phyloP scores from a whole-genome alignment of 2,329 filamentous ascomycete genomes.

The Claviceps digitariae region DNA sequence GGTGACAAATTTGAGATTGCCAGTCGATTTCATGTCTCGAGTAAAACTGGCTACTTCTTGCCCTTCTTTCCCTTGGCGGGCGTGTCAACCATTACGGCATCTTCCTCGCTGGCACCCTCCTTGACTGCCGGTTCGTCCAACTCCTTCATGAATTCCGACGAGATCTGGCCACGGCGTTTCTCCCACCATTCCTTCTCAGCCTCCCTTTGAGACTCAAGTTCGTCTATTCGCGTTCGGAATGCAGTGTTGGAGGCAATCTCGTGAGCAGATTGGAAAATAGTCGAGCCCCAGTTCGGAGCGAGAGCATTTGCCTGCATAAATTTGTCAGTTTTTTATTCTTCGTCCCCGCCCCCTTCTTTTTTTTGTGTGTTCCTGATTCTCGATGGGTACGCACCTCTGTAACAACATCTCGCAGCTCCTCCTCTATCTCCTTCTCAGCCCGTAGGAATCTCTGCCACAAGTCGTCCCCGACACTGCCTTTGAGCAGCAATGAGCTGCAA shows the following conservation, averaged over 20 bases:
- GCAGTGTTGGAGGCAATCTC: slow-evolving; percentile 81
- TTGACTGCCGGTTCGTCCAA: slow-evolving; percentile 45
- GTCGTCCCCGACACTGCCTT: slow-evolving; percentile 90
- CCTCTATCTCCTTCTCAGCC: slow-evolving; percentile 96
- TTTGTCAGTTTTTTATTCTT: background rate
- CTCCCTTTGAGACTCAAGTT: slow-evolving; percentile 56
- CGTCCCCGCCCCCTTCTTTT: background rate
- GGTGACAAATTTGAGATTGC: background rate
- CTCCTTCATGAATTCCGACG: slow-evolving; percentile 73
- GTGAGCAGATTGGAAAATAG: slow-evolving; percentile 94
- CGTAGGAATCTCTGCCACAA: slow-evolving; percentile 84
- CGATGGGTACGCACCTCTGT: slow-evolving; percentile 52
- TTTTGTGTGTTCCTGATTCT: background rate
- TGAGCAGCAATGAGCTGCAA: slow-evolving; percentile 67
- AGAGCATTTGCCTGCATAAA: slow-evolving; percentile 70
- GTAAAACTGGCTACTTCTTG: slow-evolving; percentile 28
- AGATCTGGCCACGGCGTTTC: slow-evolving; percentile 60
- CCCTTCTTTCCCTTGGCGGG: slow-evolving; percentile 44
- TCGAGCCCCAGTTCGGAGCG: slow-evolving; percentile 76
- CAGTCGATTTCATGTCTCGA: background rate
- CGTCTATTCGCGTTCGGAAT: slow-evolving; percentile 60
- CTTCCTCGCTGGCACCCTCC: slow-evolving; percentile 21
- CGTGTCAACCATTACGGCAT: slow-evolving; percentile 60
- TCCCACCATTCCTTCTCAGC: slow-evolving; percentile 89
- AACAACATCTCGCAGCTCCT: slow-evolving; percentile 87